Evolutionary conservation across 2,329 filamentous ascomycete species (phyloP).

Genomic region (Annulohypoxylon truncatum): DNA sequence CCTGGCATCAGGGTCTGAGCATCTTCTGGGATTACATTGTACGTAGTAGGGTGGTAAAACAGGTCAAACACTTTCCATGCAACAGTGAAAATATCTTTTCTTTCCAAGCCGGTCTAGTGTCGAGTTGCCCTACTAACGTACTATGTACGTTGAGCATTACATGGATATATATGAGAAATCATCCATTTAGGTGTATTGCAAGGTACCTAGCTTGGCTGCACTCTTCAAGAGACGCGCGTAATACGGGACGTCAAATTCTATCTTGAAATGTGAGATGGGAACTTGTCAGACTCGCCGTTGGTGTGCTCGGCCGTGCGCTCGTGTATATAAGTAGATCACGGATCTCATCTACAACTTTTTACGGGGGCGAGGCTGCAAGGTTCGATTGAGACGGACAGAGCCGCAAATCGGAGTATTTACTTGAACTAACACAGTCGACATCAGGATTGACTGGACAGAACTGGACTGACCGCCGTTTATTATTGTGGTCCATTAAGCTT

Average conservation of each 20-base stretch:
- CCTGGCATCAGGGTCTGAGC: constrained; percentile 23
- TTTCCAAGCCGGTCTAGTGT: background rate
- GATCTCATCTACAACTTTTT: constrained; percentile 20
- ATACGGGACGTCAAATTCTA: constrained; percentile 7
- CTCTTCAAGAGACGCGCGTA: constrained; percentile 7
- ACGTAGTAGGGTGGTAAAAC: background rate
- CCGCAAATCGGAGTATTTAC: constrained; percentile 35
- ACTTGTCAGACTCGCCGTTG: background rate
- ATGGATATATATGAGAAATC: background rate
- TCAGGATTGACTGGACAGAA: background rate
- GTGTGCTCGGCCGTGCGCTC: constrained; percentile 9
- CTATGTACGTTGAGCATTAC: too few species aligned
- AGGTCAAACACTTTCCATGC: background rate
- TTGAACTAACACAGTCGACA: constrained; percentile 4
- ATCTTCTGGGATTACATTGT: background rate
- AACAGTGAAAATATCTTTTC: constrained; percentile 10
- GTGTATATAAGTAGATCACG: constrained; percentile 21
- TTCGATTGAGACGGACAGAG: constrained; percentile 28
- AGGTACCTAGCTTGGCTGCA: background rate
- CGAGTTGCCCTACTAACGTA: background rate
- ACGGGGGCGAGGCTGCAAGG: constrained; percentile 29
- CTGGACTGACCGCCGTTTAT: constrained; percentile 11
- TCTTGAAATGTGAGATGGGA: constrained; percentile 12
- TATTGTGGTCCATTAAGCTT: constrained; percentile 2
- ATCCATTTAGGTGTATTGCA: constrained; percentile 2